Evolutionary conservation across 2,329 filamentous ascomycete species (phyloP).

Genomic region (Exophiala lecanii-corni): DNA sequence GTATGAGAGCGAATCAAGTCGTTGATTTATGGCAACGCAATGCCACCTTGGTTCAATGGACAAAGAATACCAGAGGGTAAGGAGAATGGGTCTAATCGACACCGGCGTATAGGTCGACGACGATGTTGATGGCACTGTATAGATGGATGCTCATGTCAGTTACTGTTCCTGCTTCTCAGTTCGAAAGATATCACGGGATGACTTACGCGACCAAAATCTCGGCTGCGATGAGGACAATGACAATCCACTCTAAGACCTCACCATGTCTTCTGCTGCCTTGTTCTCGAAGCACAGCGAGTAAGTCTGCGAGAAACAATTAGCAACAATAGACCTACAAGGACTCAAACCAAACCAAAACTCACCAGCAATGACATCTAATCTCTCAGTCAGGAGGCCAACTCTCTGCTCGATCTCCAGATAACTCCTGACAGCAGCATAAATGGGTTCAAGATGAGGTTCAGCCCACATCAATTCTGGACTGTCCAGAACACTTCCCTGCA

Average conservation of each 20-base stretch:
- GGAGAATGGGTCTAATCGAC: slow-evolving; percentile 54
- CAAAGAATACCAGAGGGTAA: too few species aligned
- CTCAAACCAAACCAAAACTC: slow-evolving; percentile 1
- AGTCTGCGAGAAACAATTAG: slow-evolving; percentile 51
- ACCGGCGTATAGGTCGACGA: slow-evolving; percentile 83
- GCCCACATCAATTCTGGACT: slow-evolving; percentile 98
- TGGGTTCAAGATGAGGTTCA: slow-evolving; percentile 90
- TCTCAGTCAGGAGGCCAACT: slow-evolving; percentile 80
- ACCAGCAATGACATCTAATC: slow-evolving; percentile 72
- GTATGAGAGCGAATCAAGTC: too few species aligned
- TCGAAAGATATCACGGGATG: too few species aligned
- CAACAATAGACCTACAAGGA: not conserved
- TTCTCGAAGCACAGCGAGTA: slow-evolving; percentile 89
- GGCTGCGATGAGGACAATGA: slow-evolving; percentile 91
- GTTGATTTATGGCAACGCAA: too few species aligned
- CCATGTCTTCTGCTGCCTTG: slow-evolving; percentile 91
- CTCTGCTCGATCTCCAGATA: slow-evolving; percentile 98
- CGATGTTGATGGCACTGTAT: slow-evolving; percentile 70
- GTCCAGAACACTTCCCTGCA: slow-evolving; percentile 93
- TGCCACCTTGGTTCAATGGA: too few species aligned
- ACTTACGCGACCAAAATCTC: slow-evolving; percentile 76
- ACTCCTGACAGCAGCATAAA: slow-evolving; percentile 90
- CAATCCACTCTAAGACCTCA: slow-evolving; percentile 86
- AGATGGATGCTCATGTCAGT: too few species aligned
- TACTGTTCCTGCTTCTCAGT: too few species aligned